Percentiles rank a stretch among this genome's conserved stretches.
phyloP scores from a whole-genome alignment of 257 asterid species.

The Plantago major region DNA sequence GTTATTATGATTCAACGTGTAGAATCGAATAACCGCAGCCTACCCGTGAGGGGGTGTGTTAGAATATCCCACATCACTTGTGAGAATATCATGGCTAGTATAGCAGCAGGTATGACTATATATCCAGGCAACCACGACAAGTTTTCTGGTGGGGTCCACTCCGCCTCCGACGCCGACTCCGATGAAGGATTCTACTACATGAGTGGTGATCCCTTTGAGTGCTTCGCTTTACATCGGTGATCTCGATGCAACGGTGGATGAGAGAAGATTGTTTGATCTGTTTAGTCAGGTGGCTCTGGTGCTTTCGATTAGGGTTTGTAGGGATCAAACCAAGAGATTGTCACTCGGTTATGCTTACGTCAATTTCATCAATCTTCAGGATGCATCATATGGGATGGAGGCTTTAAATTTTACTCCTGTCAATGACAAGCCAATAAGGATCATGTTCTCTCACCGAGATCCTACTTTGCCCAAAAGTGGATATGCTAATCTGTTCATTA shows the following conservation, averaged over 20 bases:
- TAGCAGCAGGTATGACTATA: constrained; percentile 35
- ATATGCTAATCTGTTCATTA: constrained; percentile 61
- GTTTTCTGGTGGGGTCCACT: constrained; percentile 17
- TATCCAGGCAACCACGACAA: constrained; percentile 26
- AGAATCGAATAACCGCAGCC: no score
- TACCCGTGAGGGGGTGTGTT: no score
- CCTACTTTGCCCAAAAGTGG: constrained; percentile 76
- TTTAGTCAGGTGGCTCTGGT: constrained; percentile 69
- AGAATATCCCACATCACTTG: no score
- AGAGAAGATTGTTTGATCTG: constrained; percentile 54
- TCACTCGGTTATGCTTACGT: constrained; percentile 79
- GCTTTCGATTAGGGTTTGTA: constrained; percentile 62
- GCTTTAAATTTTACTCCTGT: constrained; percentile 55
- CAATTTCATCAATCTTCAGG: constrained; percentile 51
- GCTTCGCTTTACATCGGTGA: constrained; percentile 75
- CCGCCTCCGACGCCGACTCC: constrained; percentile 23
- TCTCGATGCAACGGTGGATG: constrained; percentile 63
- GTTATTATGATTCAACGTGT: no score
- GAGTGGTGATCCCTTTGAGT: constrained; percentile 29
- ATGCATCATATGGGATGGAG: constrained; percentile 66
- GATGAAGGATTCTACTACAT: neutral
- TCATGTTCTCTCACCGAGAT: constrained; percentile 79
- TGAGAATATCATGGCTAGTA: neutral
- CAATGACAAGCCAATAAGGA: constrained; percentile 71
- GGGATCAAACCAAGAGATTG: constrained; percentile 52